Percentiles rank a stretch among this genome's conserved stretches.
These are phyloP conservation scores for Physocladia obscura DNA, from an alignment of 192 early-diverging fungal species.

Conservation along the genomic window DNA sequence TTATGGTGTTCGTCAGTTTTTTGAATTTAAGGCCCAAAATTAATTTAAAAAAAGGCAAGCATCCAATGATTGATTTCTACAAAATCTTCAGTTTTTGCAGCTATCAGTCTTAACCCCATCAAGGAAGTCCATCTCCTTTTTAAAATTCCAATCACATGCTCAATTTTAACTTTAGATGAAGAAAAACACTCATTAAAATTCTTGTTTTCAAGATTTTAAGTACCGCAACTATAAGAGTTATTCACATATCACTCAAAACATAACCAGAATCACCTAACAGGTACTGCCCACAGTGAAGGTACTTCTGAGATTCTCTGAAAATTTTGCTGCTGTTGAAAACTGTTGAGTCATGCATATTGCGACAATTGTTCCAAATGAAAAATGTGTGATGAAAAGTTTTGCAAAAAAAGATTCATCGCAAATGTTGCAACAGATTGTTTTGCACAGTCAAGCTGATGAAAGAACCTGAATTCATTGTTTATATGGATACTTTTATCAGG, in stretches of 20 bases:
- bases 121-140: constrained; percentile 5
- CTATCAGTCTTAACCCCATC: not conserved
- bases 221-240: not conserved
- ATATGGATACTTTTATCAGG: no score
- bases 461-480: no score
- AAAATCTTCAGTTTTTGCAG: not conserved
- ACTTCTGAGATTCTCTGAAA: no score
- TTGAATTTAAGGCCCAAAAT: no score
- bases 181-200: not conserved
- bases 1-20: no score
- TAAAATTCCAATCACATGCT: constrained; percentile 14
- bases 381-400: no score
- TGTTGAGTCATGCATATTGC: constrained; percentile 19
- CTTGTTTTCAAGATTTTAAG: not conserved
- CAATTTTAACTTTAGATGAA: not conserved
- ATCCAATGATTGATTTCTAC: not conserved
- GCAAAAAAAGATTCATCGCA: no score
- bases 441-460: no score
- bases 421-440: no score
- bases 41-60: no score
- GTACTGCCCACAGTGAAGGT: not conserved
- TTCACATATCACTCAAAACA: not conserved
- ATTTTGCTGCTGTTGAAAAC: not conserved
- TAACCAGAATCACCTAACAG: constrained; percentile 8
- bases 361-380: no score